Evolutionary conservation across 176 grass and related monocot species (phyloP), one percentile per base, ranked within the genome.

Genomic region (Alloteropsis semialata): DNA sequence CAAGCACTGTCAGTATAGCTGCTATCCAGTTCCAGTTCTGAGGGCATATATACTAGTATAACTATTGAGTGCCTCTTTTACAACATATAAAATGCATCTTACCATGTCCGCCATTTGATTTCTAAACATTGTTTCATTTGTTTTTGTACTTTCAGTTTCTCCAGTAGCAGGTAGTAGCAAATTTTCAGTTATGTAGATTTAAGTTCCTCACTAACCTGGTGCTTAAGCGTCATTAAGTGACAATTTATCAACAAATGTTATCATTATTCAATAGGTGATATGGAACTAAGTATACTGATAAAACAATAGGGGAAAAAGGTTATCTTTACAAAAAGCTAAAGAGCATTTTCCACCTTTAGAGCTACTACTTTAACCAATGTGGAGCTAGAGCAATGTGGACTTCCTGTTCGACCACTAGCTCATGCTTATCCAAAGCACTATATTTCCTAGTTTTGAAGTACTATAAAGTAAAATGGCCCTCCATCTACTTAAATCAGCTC

Each of bases 361-460:
- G 55, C 36, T 78, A 65, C 15, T 69, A 41, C 24, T 82, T 86
- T 89, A 69, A 27, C 59, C 56, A 82, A 57, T 86, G 80, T 78
- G 83, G 46, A 78, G 38, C 36, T 78, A 57, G 72, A 86, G 57
- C 65, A 82, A 59, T 82, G 65, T 73, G 56, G 34, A 73, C 27
- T 65, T 59, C 88, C 55, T 86, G 56, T 72, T 78, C 66, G 59
- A 14, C 85, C 86, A 86, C 76, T 84, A 85, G 38, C 29, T 75
- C 82, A 80, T 83, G 56, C 69, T 88, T 92, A 92, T 95, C 93
- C 82, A 85, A 49, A 88, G 60, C 6, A 75, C 74, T 78, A 58
- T 43, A 79, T 61, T 77, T 74, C 72, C 87, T 55, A 86, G 77
- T 65, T 56, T 71, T 88, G 49, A 73, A 75, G 36, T 74, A n/a